phyloP scores from a whole-genome alignment of 2,329 filamentous ascomycete genomes.

The Sporothrix globosa region DNA sequence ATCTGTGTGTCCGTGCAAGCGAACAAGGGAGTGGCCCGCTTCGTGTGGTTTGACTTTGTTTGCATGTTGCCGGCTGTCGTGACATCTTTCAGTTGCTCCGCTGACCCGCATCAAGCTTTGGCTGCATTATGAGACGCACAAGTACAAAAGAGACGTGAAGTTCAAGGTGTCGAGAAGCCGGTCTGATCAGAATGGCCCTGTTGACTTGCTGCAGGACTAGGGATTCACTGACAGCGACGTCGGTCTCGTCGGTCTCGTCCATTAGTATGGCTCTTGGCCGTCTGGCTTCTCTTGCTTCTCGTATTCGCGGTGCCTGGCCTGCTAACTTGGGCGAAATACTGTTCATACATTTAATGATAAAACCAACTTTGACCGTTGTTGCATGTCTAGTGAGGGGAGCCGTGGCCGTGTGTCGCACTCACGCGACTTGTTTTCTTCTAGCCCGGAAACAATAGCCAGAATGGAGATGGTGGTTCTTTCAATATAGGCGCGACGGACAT shows the following conservation, averaged over 20 bases:
- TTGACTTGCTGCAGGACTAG: slow-evolving; percentile 13
- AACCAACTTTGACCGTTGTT: not conserved
- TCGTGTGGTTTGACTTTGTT: slow-evolving; percentile 10
- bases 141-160: not conserved
- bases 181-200: not conserved
- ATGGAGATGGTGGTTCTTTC: slow-evolving; percentile 6
- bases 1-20: not conserved
- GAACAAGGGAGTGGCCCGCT: not conserved
- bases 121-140: not conserved
- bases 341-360: not conserved
- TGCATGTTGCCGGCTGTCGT: not conserved
- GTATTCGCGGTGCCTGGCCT: slow-evolving; percentile 1
- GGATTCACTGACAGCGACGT: not conserved
- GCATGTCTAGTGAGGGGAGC: not conserved
- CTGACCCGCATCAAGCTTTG: not conserved
- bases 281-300: not conserved
- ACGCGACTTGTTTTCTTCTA: slow-evolving; percentile 6
- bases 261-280: not conserved
- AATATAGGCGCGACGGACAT: slow-evolving; percentile 28
- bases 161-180: not conserved
- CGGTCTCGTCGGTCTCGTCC: not conserved
- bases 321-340: slow-evolving; percentile 18
- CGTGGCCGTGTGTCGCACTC: not conserved
- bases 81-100: not conserved
- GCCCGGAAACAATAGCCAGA: slow-evolving; percentile 29